Conservation (phyloP, 2,329 filamentous ascomycete genomes). For the Mycosphaerella sp. region DNA sequence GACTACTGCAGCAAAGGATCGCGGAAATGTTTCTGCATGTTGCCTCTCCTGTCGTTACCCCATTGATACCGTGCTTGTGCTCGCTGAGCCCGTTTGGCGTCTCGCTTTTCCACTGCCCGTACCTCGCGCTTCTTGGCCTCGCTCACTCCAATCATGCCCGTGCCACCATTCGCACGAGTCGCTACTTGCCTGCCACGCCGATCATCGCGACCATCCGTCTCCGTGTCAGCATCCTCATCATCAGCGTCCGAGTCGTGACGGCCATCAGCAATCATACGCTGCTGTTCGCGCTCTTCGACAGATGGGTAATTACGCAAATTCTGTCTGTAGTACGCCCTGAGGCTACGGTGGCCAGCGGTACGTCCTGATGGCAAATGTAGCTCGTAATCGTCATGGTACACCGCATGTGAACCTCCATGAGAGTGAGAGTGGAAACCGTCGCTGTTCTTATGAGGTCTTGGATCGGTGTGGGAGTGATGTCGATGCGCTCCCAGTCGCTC, state of each 20-base stretch:
- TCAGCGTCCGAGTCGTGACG: constrained; percentile 44
- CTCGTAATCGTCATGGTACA: constrained; percentile 89
- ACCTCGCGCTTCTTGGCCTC: constrained; percentile 69
- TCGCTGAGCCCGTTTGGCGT: constrained; percentile 57
- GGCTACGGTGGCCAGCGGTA: constrained; percentile 80
- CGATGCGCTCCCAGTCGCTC: constrained; percentile 65
- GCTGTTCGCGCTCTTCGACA: constrained; percentile 65
- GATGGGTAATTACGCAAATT: constrained; percentile 83
- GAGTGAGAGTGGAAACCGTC: constrained; percentile 80
- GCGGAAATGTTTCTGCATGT: constrained; percentile 72
- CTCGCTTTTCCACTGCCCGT: constrained; percentile 60
- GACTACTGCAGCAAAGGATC: constrained; percentile 43
- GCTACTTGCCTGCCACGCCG: constrained; percentile 41
- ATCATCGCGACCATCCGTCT: constrained; percentile 23
- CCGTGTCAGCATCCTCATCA: constrained; percentile 37
- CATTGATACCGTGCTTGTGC: constrained; percentile 53
- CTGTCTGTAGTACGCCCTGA: constrained; percentile 85
- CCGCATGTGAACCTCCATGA: constrained; percentile 64
- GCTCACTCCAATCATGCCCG: constrained; percentile 70
- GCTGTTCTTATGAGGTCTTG: constrained; percentile 64
- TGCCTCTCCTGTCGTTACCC: constrained; percentile 65
- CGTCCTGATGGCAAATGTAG: constrained; percentile 86
- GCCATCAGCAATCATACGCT: constrained; percentile 52
- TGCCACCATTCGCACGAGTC: constrained; percentile 63
- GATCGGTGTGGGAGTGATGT: constrained; percentile 65